Evolutionary conservation across 768 basidiomycete genomes (phyloP).

Genomic region (Psilocybe tampanensis): DNA sequence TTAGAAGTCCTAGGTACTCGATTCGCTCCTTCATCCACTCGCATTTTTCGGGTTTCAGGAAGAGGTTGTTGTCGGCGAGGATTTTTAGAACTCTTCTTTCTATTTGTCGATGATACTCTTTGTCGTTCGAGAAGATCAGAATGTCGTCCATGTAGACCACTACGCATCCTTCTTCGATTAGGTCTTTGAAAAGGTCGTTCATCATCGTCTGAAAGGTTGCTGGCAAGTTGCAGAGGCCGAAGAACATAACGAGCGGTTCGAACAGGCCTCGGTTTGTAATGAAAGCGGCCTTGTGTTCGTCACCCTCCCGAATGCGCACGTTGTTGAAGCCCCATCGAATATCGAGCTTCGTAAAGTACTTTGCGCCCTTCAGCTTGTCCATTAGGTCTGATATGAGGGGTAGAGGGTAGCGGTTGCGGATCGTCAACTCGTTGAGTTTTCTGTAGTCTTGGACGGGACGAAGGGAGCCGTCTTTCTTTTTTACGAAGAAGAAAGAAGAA

Average conservation of each 20-base stretch:
- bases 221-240: slow-evolving; percentile 34
- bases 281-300: slow-evolving; percentile 49
- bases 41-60: slow-evolving; percentile 41
- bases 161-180: slow-evolving; percentile 20
- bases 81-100: slow-evolving; percentile 11
- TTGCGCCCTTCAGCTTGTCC: slow-evolving; percentile 8
- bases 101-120: slow-evolving; percentile 17
- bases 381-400: slow-evolving; percentile 36
- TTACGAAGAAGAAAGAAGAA: no score
- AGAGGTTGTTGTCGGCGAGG: slow-evolving; percentile 29
- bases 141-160: no score
- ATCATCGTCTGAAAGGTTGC: slow-evolving; percentile 40
- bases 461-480: no score
- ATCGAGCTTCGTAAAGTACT: slow-evolving; percentile 39
- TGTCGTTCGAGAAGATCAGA: slow-evolving; percentile 30
- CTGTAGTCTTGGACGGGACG: not conserved
- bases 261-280: slow-evolving; percentile 34
- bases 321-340: slow-evolving; percentile 42
- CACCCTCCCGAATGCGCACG: slow-evolving; percentile 41
- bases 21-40: slow-evolving; percentile 27
- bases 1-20: slow-evolving; percentile 37
- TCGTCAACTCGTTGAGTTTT: slow-evolving; percentile 32
- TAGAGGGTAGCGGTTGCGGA: slow-evolving; percentile 35
- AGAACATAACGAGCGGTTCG: slow-evolving; percentile 41
- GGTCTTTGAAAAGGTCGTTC: slow-evolving; percentile 39